Evolutionary conservation across 371 early-diverging fungal species (phyloP).

Genomic region (Rhizopus microsporus): DNA sequence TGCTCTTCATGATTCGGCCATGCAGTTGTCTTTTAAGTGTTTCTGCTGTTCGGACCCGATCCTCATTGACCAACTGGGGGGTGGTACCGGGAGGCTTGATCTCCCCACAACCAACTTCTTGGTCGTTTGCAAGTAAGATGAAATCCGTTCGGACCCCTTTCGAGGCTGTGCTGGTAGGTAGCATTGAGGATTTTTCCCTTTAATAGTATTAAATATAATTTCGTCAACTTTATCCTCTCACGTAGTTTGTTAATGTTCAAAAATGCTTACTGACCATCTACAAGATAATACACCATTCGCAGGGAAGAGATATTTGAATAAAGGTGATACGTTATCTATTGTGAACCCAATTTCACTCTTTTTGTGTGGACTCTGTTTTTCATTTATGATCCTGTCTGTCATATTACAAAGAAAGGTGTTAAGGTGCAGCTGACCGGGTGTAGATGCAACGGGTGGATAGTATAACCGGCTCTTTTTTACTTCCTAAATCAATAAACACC

Average conservation of each 20-base stretch:
- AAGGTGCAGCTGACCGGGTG: too few species aligned
- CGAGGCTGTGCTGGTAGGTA: slow-evolving; percentile 14
- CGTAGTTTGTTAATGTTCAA: slow-evolving; percentile 15
- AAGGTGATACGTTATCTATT: slow-evolving; percentile 17
- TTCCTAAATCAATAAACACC: too few species aligned
- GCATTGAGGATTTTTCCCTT: slow-evolving; percentile 21
- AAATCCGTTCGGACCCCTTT: slow-evolving; percentile 18
- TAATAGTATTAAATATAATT: slow-evolving; percentile 8
- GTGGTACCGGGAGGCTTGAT: slow-evolving; percentile 15
- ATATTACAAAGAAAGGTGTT: too few species aligned
- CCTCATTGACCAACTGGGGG: slow-evolving; percentile 16
- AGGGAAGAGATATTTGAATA: slow-evolving; percentile 16
- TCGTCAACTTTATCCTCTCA: slow-evolving; percentile 11
- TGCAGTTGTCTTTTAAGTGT: slow-evolving; percentile 19
- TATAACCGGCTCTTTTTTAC: too few species aligned
- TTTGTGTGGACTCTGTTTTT: too few species aligned
- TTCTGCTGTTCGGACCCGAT: slow-evolving; percentile 19
- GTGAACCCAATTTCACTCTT: slow-evolving; percentile 20
- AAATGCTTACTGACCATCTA: slow-evolving; percentile 17
- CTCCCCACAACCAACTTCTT: slow-evolving; percentile 23
- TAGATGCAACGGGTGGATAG: too few species aligned
- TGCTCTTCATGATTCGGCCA: slow-evolving; percentile 22
- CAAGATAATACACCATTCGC: slow-evolving; percentile 12
- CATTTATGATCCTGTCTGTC: too few species aligned
- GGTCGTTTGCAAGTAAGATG: slow-evolving; percentile 14